phyloP scores from a whole-genome alignment of 192 early-diverging fungal species.

The Pilaira anomala region DNA sequence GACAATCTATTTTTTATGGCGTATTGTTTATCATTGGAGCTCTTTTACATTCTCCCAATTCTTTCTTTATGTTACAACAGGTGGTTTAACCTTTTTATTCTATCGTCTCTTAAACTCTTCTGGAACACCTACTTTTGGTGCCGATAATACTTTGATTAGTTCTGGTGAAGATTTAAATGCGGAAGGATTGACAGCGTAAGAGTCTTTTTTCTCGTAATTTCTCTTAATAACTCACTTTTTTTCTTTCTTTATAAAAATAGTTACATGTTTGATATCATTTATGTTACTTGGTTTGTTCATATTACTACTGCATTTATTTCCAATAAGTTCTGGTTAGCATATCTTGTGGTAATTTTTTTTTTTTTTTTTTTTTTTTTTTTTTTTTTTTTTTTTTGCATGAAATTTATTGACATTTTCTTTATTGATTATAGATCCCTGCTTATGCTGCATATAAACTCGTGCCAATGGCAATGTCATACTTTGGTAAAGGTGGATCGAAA shows the following conservation, averaged over 20 bases:
- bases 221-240: too few relatives aligned
- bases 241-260: slow-evolving; percentile 41
- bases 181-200: slow-evolving; percentile 52
- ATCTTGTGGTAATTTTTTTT: slow-evolving; percentile 38
- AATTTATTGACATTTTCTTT: neutral
- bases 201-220: neutral
- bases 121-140: slow-evolving; percentile 43
- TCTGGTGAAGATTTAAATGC: slow-evolving; percentile 53
- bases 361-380: neutral
- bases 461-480: slow-evolving; percentile 42
- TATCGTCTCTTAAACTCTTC: slow-evolving; percentile 46
- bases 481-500: slow-evolving; percentile 23
- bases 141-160: slow-evolving; percentile 37
- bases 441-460: slow-evolving; percentile 56
- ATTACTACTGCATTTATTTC: slow-evolving; percentile 58
- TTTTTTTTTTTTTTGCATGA: neutral
- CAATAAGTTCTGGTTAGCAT: slow-evolving; percentile 50
- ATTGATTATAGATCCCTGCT: slow-evolving; percentile 45
- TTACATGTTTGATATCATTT: slow-evolving; percentile 84
- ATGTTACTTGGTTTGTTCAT: slow-evolving; percentile 79
- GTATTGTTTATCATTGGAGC: slow-evolving; percentile 50
- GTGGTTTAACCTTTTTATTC: slow-evolving; percentile 46
- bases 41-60: slow-evolving; percentile 44
- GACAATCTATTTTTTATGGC: slow-evolving; percentile 52
- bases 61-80: slow-evolving; percentile 41